A percentile compares a stretch with the other conserved stretches of the same genome.
Evolutionary conservation across 305 asterid species (phyloP).

Genomic region (Salvia sclarea): DNA sequence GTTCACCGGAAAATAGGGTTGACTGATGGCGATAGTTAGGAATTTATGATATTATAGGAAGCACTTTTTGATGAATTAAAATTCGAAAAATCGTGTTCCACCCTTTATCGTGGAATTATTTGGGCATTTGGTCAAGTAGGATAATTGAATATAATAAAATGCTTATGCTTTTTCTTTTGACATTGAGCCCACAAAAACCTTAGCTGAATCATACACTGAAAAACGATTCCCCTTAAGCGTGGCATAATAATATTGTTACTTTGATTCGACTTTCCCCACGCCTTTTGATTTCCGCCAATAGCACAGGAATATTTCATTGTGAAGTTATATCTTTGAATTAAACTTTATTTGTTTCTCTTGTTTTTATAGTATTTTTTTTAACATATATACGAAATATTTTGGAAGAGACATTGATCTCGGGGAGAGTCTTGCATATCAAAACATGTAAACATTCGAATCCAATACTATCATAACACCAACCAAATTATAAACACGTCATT

Average conservation of each 20-base stretch:
- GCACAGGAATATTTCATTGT: not conserved
- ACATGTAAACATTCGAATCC: too few relatives aligned
- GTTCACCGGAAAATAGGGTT: not conserved
- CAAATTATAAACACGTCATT: too few relatives aligned
- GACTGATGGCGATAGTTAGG: constrained; percentile 1
- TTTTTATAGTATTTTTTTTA: too few relatives aligned
- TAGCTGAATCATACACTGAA: not conserved
- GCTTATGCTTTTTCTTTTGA: not conserved
- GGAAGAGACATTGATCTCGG: too few relatives aligned
- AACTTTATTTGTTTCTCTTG: too few relatives aligned
- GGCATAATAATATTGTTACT: not conserved
- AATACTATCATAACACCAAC: too few relatives aligned
- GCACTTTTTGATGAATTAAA: constrained; percentile 4
- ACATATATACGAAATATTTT: too few relatives aligned
- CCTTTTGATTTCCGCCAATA: not conserved
- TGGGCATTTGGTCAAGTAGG: constrained; percentile 1
- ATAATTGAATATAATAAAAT: not conserved
- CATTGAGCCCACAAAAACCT: constrained; percentile 36
- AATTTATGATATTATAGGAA: not conserved
- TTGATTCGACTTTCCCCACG: not conserved
- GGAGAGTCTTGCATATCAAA: too few relatives aligned
- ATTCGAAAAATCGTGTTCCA: not conserved
- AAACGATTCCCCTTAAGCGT: not conserved
- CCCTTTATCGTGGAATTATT: not conserved
- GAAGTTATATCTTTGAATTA: not conserved